Base-by-base conservation (phyloP, 176 grass and related monocot species). In the Avena eriantha region DNA sequence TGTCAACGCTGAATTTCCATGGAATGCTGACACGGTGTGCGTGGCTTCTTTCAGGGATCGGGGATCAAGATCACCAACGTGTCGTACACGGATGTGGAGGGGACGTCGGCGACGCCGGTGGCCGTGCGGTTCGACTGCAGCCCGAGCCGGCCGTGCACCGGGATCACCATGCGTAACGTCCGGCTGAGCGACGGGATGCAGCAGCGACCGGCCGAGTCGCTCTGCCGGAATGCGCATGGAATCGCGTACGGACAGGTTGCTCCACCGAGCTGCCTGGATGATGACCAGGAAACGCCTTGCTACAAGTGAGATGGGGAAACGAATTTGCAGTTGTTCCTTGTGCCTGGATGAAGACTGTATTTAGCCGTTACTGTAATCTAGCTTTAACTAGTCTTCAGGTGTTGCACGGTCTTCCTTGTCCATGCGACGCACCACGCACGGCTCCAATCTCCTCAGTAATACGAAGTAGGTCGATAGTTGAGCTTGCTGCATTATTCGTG, bases 81-180 rank as follows among this genome's bases (percentile, higher is more conserved):
- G 24, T 70, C 58, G 0, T 92, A 83, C 81, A 82, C 13, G 21
- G 5, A 87, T 80, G 45, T 94, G 10, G 41, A 54, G 69, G 89
- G 92, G 36, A 78, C 87, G 10, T 94, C 93, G 9, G 87, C 82
- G 17, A 92, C 90, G 69, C 36, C 59, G 63, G 81, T 88, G 49
- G 90, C 87, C 7, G 84, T 92, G 55, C 85, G 68, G 75, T 85
- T 94, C 21, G 90, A 92, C 49, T 94, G 90, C 77, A 94, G 93
- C 81, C 45, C 82, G 39, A 91, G 87, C 56, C 84, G 85, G 9
- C 81, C 84, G 18, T 94, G 93, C 82, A 82, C 45, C 5, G 77
- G 77, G 7, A 89, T 91, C 69, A 14, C 10, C 29, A 64, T 92
- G 90, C 47, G 78, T 2, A 67, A 94, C 54, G 77, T 94, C 15